Conservation (phyloP, 176 grass and related monocot genomes). For the Bothriochloa decipiens region DNA sequence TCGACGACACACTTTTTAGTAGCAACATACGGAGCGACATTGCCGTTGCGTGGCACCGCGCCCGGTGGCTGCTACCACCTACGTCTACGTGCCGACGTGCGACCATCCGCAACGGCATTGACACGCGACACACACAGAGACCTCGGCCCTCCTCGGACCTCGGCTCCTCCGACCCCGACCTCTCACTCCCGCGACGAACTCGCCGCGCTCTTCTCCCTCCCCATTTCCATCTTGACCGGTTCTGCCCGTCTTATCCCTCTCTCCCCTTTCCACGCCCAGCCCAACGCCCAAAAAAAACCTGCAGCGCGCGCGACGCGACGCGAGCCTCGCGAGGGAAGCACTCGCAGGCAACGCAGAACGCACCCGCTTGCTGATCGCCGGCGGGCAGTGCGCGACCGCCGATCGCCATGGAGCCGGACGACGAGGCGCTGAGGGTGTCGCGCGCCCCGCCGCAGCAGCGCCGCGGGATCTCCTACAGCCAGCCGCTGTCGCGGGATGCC, state of each 20-base stretch:
- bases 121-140: no score
- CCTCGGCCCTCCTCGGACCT: conserved; percentile 10
- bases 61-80: no score
- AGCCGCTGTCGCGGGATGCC: conserved; percentile 69
- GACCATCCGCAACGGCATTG: not conserved
- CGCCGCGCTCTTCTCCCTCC: conserved; percentile 49
- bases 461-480: conserved; percentile 81
- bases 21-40: no score
- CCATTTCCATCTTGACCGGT: conserved; percentile 53
- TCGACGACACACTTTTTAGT: no score
- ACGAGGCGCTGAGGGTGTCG: conserved; percentile 33
- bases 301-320: not conserved
- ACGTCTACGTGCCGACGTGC: no score
- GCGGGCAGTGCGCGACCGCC: not conserved
- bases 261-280: conserved; percentile 19
- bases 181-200: conserved; percentile 41
- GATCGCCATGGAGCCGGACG: conserved; percentile 42
- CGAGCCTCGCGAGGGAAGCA: not conserved
- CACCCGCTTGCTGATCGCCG: not conserved
- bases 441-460: conserved; percentile 35
- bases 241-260: conserved; percentile 53
- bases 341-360: conserved; percentile 2
- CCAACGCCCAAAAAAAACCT: not conserved
- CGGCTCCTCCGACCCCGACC: conserved; percentile 31
- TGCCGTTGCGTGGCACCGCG: no score